phyloP scores from a whole-genome alignment of 768 basidiomycete genomes.

The Trichaptum fuscoviolaceum region DNA sequence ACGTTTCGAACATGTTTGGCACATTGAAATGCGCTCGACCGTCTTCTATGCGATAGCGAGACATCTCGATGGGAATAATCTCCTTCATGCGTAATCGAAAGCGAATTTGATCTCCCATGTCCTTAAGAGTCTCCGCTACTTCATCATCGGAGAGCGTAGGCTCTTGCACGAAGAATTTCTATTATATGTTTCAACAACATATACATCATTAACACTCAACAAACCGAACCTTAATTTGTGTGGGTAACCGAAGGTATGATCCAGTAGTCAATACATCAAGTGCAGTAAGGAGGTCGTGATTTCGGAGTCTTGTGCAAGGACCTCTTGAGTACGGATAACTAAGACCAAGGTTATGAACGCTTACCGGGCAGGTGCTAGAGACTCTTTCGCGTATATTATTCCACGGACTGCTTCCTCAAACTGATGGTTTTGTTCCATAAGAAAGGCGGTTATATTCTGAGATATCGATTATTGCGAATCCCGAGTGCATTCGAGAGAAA shows the following conservation, averaged over 20 bases:
- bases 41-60: conserved; percentile 64
- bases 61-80: conserved; percentile 79
- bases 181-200: conserved; percentile 7
- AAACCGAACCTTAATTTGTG: conserved; percentile 62
- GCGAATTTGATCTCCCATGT: conserved; percentile 74
- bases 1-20: conserved; percentile 66
- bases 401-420: conserved; percentile 65
- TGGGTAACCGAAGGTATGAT: conserved; percentile 79
- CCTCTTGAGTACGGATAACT: not conserved
- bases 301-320: conserved; percentile 58
- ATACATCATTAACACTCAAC: not conserved
- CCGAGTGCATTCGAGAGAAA: not conserved
- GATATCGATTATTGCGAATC: not conserved
- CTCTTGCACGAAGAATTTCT: conserved; percentile 70
- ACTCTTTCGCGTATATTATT: conserved; percentile 60
- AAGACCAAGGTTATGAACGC: conserved; percentile 13
- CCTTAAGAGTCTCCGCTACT: conserved; percentile 57
- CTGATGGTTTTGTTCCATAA: conserved; percentile 80
- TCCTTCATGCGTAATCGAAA: conserved; percentile 77
- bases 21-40: conserved; percentile 78
- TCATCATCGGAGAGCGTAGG: conserved; percentile 62
- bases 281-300: conserved; percentile 90
- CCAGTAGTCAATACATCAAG: conserved; percentile 85
- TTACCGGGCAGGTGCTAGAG: conserved; percentile 74
- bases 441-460: conserved; percentile 83